These are phyloP conservation scores for Citrus sinensis DNA, from an alignment of 345 rosid genomes.

Conservation along the genomic window DVS_A1.0 CM039161.1:21444001-21444500, in stretches of 20 bases:
- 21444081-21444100: slow-evolving; percentile 43
- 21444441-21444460: no score
- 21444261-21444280: slow-evolving; percentile 43
- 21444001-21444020: slow-evolving; percentile 44
- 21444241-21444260: slow-evolving; percentile 50
- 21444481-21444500: no score
- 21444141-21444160: slow-evolving; percentile 18
- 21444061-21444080: slow-evolving; percentile 19
- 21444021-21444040: slow-evolving; percentile 42
- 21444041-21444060: slow-evolving; percentile 36
- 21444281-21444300: slow-evolving; percentile 39
- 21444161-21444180: slow-evolving; percentile 30
- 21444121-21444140: slow-evolving; percentile 57
- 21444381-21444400: background rate
- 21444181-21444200: slow-evolving; percentile 40
- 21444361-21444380: slow-evolving; percentile 7
- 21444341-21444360: slow-evolving; percentile 56
- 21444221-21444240: slow-evolving; percentile 43
- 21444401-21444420: background rate
- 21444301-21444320: slow-evolving; percentile 33
- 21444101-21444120: slow-evolving; percentile 34
- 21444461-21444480: no score
- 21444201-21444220: slow-evolving; percentile 56
- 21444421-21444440: no score
- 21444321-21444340: slow-evolving; percentile 36